Conservation (phyloP, 2,329 filamentous ascomycete genomes). For the Colletotrichum eremochloae region DNA sequence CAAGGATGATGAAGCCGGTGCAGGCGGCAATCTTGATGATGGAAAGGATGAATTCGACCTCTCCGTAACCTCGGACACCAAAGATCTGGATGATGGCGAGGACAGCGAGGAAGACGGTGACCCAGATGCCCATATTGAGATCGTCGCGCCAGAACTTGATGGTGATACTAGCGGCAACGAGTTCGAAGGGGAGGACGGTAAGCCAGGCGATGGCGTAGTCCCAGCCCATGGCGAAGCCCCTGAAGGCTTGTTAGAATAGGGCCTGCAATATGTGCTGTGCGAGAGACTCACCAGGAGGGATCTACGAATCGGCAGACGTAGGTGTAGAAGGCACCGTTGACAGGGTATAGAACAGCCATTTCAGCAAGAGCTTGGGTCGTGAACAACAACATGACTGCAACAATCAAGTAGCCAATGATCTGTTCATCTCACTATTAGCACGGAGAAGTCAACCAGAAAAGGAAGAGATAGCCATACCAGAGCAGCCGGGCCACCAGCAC, state of each 20-base stretch:
- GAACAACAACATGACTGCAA: conserved; percentile 73
- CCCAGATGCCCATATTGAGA: conserved; percentile 67
- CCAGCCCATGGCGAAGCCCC: conserved; percentile 67
- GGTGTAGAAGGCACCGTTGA: conserved; percentile 74
- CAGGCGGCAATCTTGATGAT: conserved; percentile 64
- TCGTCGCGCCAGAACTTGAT: conserved; percentile 74
- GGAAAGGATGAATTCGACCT: conserved; percentile 70
- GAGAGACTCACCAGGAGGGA: conserved; percentile 66
- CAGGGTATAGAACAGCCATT: conserved; percentile 71
- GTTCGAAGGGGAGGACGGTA: conserved; percentile 78
- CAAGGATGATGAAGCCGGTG: conserved; percentile 43
- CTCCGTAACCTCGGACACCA: conserved; percentile 70
- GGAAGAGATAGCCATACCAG: conserved; percentile 53
- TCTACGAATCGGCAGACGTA: conserved; percentile 73
- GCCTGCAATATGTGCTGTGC: neutral
- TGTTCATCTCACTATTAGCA: conserved; percentile 5
- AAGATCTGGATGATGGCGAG: conserved; percentile 65
- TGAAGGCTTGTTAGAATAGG: conserved; percentile 44
- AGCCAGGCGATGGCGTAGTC: conserved; percentile 73
- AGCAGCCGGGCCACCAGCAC: conserved; percentile 61
- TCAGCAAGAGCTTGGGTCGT: conserved; percentile 72
- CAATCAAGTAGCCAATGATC: conserved; percentile 65
- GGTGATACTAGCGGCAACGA: conserved; percentile 79
- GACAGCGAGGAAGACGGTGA: conserved; percentile 55
- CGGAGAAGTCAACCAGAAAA: neutral